A percentile compares a stretch with the other conserved stretches of the same genome.
Evolutionary conservation across 2,329 filamentous ascomycete genomes (phyloP).

Genomic region (Pseudogymnoascus sp.): DNA sequence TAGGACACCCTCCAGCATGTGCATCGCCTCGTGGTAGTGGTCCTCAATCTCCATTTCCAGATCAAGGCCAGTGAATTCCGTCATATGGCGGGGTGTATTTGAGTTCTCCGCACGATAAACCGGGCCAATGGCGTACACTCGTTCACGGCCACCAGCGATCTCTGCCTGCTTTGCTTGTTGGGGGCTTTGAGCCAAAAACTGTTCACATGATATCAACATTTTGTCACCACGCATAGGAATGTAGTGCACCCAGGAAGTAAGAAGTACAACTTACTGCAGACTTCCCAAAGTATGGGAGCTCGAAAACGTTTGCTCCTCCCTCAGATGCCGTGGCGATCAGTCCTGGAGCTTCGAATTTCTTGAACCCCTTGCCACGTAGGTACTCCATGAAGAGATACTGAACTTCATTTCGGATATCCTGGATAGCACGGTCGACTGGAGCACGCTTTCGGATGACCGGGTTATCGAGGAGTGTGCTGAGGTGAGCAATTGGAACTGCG

Average conservation of each 20-base stretch:
- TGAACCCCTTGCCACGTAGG: conserved; percentile 35
- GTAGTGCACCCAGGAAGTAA: not conserved
- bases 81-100: conserved; percentile 78
- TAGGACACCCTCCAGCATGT: conserved; percentile 65
- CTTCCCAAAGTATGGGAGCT: conserved; percentile 80
- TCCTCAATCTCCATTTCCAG: conserved; percentile 82
- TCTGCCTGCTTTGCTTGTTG: conserved; percentile 86
- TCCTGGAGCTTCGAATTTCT: conserved; percentile 81
- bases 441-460: conserved; percentile 86
- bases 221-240: too few relatives aligned
- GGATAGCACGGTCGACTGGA: conserved; percentile 83
- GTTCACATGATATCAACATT: too few relatives aligned
- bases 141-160: conserved; percentile 69
- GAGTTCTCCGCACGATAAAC: conserved; percentile 83
- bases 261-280: conserved; percentile 41
- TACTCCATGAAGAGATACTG: conserved; percentile 55
- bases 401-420: conserved; percentile 34
- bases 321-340: conserved; percentile 86
- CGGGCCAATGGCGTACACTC: conserved; percentile 69
- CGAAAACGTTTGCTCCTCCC: conserved; percentile 81
- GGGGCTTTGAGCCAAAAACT: conserved; percentile 52
- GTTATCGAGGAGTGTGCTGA: conserved; percentile 84
- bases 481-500: conserved; percentile 62
- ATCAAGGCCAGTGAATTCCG: conserved; percentile 84
- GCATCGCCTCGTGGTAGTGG: conserved; percentile 65